A percentile compares a stretch with the other conserved stretches of the same genome.
These are phyloP conservation scores for Candida berthetii DNA, from an alignment of 805 yeast genomes.

Conservation along the genomic window DNA sequence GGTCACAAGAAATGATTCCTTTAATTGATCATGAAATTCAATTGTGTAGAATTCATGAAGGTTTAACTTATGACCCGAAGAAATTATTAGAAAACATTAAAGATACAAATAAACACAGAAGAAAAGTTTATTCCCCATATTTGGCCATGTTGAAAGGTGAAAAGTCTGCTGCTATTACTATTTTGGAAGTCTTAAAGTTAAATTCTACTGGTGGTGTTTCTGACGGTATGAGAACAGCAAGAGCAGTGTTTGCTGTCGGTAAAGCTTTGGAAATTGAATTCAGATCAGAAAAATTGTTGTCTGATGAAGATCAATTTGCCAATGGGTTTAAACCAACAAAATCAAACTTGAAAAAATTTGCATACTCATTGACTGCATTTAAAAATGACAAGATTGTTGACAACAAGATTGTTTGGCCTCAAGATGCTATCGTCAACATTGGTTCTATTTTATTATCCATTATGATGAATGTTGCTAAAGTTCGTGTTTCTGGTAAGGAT, in stretches of 20 bases:
- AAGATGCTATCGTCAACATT: slow-evolving; percentile 54
- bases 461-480: slow-evolving; percentile 75
- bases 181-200: slow-evolving; percentile 71
- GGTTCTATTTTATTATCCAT: slow-evolving; percentile 77
- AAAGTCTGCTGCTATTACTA: slow-evolving; percentile 77
- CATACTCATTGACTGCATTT: slow-evolving; percentile 21
- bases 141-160: slow-evolving; percentile 67
- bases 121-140: slow-evolving; percentile 66
- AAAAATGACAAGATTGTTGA: slow-evolving; percentile 30
- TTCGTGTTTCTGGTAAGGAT: slow-evolving; percentile 73
- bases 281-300: slow-evolving; percentile 58
- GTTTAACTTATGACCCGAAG: not conserved
- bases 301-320: slow-evolving; percentile 49
- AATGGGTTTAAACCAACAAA: slow-evolving; percentile 42
- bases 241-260: slow-evolving; percentile 78
- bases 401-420: slow-evolving; percentile 46
- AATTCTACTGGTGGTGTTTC: slow-evolving; percentile 69
- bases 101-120: slow-evolving; percentile 31
- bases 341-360: slow-evolving; percentile 19
- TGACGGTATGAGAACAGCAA: slow-evolving; percentile 80
- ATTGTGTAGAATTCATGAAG: slow-evolving; percentile 40
- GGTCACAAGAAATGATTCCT: slow-evolving; percentile 76
- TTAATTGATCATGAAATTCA: slow-evolving; percentile 60
- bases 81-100: not conserved
- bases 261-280: slow-evolving; percentile 81